A percentile compares a stretch with the other conserved stretches of the same genome.
Evolutionary conservation across 2,329 filamentous ascomycete species (phyloP).

Genomic region (Thermochaetoides dissita): DNA sequence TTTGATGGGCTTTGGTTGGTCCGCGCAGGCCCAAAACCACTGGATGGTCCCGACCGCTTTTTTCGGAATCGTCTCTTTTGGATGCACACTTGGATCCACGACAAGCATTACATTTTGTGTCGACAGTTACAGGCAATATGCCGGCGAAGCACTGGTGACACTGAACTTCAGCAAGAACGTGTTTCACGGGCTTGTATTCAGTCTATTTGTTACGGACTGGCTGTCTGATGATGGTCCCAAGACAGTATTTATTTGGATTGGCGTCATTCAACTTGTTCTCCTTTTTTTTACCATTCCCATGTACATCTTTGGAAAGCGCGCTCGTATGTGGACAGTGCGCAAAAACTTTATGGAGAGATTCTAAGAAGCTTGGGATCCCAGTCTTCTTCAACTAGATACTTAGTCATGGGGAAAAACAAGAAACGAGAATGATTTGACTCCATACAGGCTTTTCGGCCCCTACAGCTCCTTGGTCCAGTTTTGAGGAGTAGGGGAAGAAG

Average conservation of each 20-base stretch:
- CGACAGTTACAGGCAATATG: constrained; percentile 85
- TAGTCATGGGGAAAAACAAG: too few relatives aligned
- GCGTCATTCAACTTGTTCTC: constrained; percentile 68
- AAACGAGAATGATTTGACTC: too few relatives aligned
- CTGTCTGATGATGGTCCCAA: constrained; percentile 60
- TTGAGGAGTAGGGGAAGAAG: too few relatives aligned
- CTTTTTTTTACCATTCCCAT: constrained; percentile 70
- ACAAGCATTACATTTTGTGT: constrained; percentile 90
- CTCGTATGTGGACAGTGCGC: constrained; percentile 85
- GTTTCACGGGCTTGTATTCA: constrained; percentile 78
- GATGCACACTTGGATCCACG: constrained; percentile 77
- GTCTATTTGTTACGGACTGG: constrained; percentile 80
- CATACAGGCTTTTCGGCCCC: too few relatives aligned
- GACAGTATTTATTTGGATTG: constrained; percentile 67
- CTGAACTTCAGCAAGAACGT: constrained; percentile 92
- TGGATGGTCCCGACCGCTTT: constrained; percentile 93
- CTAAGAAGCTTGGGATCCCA: constrained; percentile 8
- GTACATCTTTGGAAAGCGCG: constrained; percentile 86
- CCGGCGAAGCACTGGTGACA: constrained; percentile 85
- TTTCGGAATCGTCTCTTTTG: constrained; percentile 84
- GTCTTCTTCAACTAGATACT: constrained; percentile 2
- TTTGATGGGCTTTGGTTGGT: constrained; percentile 96
- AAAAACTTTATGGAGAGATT: constrained; percentile 71
- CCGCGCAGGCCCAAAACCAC: constrained; percentile 53
- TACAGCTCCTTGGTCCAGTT: too few relatives aligned